Conservation (phyloP, 2,329 filamentous ascomycete species). For the Phaeophleospora eucalypticola region DNA sequence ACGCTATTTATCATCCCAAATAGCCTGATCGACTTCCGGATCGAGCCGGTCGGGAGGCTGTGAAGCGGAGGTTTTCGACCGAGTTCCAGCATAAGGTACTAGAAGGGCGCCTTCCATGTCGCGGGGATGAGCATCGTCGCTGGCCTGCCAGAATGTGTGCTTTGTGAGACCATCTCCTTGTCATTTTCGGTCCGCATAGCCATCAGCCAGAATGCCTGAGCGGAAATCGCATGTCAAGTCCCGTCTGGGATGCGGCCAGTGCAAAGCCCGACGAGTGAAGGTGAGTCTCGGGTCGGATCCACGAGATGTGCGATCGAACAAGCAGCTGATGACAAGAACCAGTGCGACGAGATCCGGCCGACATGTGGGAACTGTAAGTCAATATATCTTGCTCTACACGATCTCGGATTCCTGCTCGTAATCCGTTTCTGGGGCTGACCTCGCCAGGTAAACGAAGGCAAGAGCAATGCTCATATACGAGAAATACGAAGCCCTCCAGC, state of each 20-base stretch:
- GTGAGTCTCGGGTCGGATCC: constrained; percentile 9
- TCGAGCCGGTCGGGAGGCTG: too few species aligned
- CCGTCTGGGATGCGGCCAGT: constrained; percentile 25
- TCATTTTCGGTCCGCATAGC: too few species aligned
- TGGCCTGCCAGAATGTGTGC: too few species aligned
- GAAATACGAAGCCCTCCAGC: constrained; percentile 7
- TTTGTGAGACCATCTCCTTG: too few species aligned
- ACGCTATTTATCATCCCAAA: too few species aligned
- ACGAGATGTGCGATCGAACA: neutral
- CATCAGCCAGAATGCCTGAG: constrained; percentile 7
- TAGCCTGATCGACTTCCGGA: too few species aligned
- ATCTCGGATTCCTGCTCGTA: neutral
- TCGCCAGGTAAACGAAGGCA: constrained; percentile 16
- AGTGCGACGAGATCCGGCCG: constrained; percentile 20
- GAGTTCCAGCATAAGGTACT: too few species aligned
- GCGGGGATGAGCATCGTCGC: too few species aligned
- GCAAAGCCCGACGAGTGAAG: constrained; percentile 28
- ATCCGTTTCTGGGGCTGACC: neutral
- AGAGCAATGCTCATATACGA: constrained; percentile 22
- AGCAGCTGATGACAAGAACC: neutral
- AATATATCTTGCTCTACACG: neutral
- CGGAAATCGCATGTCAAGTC: constrained; percentile 24
- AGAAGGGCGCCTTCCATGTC: too few species aligned
- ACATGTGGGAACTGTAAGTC: constrained; percentile 17
- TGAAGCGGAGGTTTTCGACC: too few species aligned